Conservation (phyloP, 2,329 filamentous ascomycete species). For the Sarocladium brachiariae region DNA sequence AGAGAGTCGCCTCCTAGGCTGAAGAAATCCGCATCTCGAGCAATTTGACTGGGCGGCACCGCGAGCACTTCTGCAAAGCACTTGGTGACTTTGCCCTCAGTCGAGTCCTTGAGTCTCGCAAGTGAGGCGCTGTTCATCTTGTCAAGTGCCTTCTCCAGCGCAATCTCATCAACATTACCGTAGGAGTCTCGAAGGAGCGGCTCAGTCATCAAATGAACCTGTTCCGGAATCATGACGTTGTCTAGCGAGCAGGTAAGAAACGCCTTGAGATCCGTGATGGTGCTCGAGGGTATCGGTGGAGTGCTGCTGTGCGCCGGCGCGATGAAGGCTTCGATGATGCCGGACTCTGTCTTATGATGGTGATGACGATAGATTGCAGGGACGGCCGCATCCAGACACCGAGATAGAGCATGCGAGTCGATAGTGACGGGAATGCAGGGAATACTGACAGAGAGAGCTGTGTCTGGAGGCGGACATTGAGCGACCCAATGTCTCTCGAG, state of each 20-base stretch:
- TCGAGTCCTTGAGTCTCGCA: constrained; percentile 18
- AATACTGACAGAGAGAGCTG: constrained; percentile 36
- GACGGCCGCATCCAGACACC: constrained; percentile 16
- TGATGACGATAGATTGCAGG: constrained; percentile 16
- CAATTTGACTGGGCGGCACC: constrained; percentile 30
- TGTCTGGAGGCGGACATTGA: constrained; percentile 40
- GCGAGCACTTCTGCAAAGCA: constrained; percentile 40
- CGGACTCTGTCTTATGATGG: constrained; percentile 9
- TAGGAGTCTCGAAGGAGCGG: constrained; percentile 26
- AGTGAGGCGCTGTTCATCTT: constrained; percentile 17
- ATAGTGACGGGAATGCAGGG: constrained; percentile 25
- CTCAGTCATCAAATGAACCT: constrained; percentile 24
- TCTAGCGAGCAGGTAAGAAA: constrained; percentile 16
- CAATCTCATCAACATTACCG: constrained; percentile 27
- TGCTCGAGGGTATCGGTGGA: background rate
- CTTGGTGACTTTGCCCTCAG: constrained; percentile 32
- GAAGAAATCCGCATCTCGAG: constrained; percentile 41
- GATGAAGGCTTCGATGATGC: constrained; percentile 16
- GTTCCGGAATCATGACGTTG: constrained; percentile 32
- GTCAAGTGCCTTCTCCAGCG: constrained; percentile 27
- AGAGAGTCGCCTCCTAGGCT: constrained; percentile 47
- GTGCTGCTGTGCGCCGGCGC: constrained; percentile 14
- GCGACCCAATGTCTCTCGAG: constrained; percentile 43
- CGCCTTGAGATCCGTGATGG: constrained; percentile 13
- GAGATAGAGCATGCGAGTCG: constrained; percentile 21